These are phyloP conservation scores for Vachellia pachyceras DNA, from an alignment of 306 rosid genomes.

Conservation along the genomic window DNA sequence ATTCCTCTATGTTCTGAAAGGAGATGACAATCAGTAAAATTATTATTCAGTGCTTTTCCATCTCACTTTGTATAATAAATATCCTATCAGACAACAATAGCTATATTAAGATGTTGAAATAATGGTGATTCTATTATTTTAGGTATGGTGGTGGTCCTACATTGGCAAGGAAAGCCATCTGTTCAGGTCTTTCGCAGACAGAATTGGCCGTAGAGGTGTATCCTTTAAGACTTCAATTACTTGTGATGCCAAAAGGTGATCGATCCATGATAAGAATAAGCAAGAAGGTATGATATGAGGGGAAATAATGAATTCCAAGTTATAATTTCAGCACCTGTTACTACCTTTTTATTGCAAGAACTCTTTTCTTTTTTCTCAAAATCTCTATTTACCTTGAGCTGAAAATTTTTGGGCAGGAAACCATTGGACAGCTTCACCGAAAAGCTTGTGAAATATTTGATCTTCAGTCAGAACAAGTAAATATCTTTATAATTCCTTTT, in stretches of 20 bases:
- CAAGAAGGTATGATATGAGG: slow-evolving; percentile 79
- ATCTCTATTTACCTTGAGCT: slow-evolving; percentile 42
- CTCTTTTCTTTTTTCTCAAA: slow-evolving; percentile 28
- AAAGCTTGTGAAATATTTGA: slow-evolving; percentile 90
- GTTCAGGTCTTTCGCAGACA: slow-evolving; percentile 87
- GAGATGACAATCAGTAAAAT: neutral
- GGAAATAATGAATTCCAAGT: slow-evolving; percentile 32
- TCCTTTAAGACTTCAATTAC: slow-evolving; percentile 91
- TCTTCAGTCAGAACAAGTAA: slow-evolving; percentile 86
- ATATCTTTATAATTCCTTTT: slow-evolving; percentile 37
- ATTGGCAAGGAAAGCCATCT: slow-evolving; percentile 79
- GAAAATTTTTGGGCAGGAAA: slow-evolving; percentile 75
- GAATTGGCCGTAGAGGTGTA: slow-evolving; percentile 95
- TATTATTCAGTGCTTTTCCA: neutral
- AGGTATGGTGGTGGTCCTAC: slow-evolving; percentile 99
- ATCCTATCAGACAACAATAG: neutral
- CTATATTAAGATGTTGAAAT: slow-evolving; percentile 8
- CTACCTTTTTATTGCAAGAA: slow-evolving; percentile 25
- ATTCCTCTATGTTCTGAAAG: neutral
- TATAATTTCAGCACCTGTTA: slow-evolving; percentile 33
- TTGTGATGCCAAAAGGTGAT: slow-evolving; percentile 78
- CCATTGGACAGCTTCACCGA: slow-evolving; percentile 89
- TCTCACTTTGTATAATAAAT: neutral
- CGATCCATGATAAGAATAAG: slow-evolving; percentile 81
- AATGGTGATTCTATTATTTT: slow-evolving; percentile 22